Evolutionary conservation across 2,329 filamentous ascomycete species (phyloP).

Genomic region (Penicillium psychrosexuale): DNA sequence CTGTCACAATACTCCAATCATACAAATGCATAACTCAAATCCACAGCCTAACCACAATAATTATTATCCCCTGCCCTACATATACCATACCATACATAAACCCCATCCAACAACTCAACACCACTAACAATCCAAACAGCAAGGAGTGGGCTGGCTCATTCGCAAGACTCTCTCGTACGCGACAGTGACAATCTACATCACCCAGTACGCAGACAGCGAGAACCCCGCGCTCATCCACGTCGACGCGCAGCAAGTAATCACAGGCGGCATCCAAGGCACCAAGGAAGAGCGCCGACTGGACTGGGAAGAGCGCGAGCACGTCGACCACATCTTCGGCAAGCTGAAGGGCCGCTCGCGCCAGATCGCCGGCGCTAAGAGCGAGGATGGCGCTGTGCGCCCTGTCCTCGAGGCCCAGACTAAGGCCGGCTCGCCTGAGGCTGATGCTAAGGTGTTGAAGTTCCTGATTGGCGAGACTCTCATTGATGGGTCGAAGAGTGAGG

Average conservation of each 20-base stretch:
- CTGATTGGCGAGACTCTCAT: slow-evolving; percentile 41
- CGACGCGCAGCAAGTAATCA: slow-evolving; percentile 68
- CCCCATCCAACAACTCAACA: not conserved
- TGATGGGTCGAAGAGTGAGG: slow-evolving; percentile 57
- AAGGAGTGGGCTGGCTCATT: slow-evolving; percentile 68
- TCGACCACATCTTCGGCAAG: slow-evolving; percentile 75
- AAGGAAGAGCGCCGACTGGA: slow-evolving; percentile 57
- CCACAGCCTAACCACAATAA: not conserved
- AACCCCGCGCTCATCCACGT: slow-evolving; percentile 56
- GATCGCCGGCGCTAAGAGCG: slow-evolving; percentile 37
- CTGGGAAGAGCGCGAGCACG: slow-evolving; percentile 61
- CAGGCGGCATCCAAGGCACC: slow-evolving; percentile 68
- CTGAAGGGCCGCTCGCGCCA: slow-evolving; percentile 61
- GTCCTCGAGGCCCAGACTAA: slow-evolving; percentile 38
- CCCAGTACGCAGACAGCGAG: slow-evolving; percentile 49
- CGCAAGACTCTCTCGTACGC: slow-evolving; percentile 70
- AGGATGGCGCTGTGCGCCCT: slow-evolving; percentile 39
- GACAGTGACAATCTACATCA: slow-evolving; percentile 64
- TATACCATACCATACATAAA: not conserved
- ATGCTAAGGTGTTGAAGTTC: slow-evolving; percentile 39
- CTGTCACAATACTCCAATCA: not conserved
- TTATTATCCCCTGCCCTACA: not conserved
- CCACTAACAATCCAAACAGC: slow-evolving; percentile 36
- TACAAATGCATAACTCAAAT: not conserved
- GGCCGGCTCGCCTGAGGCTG: slow-evolving; percentile 37